These are phyloP conservation scores for Hericium alpestre DNA, from an alignment of 768 basidiomycete genomes.

Conservation along the genomic window DNA sequence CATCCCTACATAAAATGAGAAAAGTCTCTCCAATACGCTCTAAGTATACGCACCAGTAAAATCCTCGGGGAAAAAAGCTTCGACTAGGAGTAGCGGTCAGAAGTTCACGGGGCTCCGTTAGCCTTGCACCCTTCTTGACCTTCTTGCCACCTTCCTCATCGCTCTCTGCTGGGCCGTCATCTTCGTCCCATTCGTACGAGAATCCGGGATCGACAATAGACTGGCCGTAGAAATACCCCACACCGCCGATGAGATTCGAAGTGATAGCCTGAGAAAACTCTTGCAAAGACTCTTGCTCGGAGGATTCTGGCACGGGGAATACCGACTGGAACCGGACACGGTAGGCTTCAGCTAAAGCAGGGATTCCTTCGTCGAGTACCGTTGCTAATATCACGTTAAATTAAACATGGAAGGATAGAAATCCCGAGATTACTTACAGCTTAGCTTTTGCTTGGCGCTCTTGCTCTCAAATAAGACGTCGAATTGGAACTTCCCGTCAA, in stretches of 20 bases:
- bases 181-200: slow-evolving; percentile 86
- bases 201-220: slow-evolving; percentile 81
- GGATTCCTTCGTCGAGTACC: slow-evolving; percentile 58
- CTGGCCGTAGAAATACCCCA: slow-evolving; percentile 90
- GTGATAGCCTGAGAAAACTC: slow-evolving; percentile 83
- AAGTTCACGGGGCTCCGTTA: slow-evolving; percentile 67
- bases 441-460: slow-evolving; percentile 53
- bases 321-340: slow-evolving; percentile 52
- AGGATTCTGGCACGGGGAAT: slow-evolving; percentile 58
- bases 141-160: slow-evolving; percentile 32
- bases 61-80: slow-evolving; percentile 95
- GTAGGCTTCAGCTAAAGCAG: slow-evolving; percentile 51
- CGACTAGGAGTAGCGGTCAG: slow-evolving; percentile 91
- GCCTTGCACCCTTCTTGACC: slow-evolving; percentile 39
- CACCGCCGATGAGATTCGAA: slow-evolving; percentile 83
- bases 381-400: slow-evolving; percentile 32
- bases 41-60: slow-evolving; percentile 64
- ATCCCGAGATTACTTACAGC: slow-evolving; percentile 33
- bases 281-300: slow-evolving; percentile 39
- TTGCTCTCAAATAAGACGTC: slow-evolving; percentile 82
- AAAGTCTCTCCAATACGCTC: background rate
- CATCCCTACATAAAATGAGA: slow-evolving; percentile 55
- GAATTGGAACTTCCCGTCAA: slow-evolving; percentile 78
- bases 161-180: slow-evolving; percentile 34
- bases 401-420: background rate